phyloP scores from a whole-genome alignment of 306 rosid genomes.

The Fragaria vesca region DNA sequence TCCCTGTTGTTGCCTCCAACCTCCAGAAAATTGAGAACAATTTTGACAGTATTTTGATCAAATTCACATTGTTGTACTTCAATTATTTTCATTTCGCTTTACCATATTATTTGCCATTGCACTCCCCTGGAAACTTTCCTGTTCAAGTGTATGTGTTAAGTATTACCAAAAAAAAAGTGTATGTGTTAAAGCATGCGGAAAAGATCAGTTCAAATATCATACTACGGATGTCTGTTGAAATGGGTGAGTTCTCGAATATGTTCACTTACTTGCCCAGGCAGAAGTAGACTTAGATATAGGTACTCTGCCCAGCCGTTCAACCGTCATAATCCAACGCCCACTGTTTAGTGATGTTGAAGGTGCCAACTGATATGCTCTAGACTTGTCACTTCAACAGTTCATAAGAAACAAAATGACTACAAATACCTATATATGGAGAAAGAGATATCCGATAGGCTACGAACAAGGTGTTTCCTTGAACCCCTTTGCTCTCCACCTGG shows the following conservation, averaged over 20 bases:
- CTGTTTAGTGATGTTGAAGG: neutral
- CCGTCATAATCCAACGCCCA: no score
- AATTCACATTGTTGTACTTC: neutral
- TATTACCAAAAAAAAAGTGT: neutral
- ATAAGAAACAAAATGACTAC: neutral
- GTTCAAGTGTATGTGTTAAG: neutral
- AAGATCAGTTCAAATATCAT: neutral
- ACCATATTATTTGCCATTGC: neutral
- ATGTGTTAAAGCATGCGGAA: neutral
- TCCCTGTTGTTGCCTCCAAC: neutral
- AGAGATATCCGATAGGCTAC: neutral
- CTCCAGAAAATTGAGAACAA: constrained; percentile 3
- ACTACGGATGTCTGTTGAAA: neutral
- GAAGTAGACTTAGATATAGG: neutral
- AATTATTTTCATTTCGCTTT: neutral
- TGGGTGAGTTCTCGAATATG: neutral
- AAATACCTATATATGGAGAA: no score
- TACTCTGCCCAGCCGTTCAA: neutral
- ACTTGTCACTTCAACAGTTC: neutral
- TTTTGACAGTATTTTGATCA: constrained; percentile 6
- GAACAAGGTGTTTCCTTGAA: neutral
- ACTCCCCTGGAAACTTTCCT: neutral
- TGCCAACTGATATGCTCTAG: neutral
- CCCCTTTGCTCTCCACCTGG: neutral
- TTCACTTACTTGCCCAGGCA: neutral